Conservation (phyloP, 345 rosid species). For the Brassica napus region DNA sequence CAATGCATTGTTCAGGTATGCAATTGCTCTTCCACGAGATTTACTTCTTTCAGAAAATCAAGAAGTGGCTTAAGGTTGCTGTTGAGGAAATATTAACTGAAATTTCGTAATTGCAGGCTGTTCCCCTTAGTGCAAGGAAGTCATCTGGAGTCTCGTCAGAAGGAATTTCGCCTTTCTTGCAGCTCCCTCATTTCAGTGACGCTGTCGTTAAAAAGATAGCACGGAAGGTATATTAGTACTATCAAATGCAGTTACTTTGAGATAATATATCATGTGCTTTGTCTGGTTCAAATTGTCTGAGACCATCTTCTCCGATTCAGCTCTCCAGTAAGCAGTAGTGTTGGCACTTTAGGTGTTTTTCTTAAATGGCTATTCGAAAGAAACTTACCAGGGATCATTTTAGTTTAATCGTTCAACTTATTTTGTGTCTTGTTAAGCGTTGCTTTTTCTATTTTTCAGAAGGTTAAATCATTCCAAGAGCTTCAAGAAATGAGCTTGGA, state of each 20-base stretch:
- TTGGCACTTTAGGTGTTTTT: conserved; percentile 3
- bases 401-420: background rate
- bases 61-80: conserved; percentile 20
- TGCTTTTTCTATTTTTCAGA: conserved; percentile 58
- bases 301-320: background rate
- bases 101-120: conserved; percentile 59
- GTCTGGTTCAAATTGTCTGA: background rate
- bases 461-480: conserved; percentile 85
- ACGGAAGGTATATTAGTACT: conserved; percentile 66
- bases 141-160: conserved; percentile 81
- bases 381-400: background rate
- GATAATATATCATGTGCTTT: conserved; percentile 15
- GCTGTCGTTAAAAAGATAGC: conserved; percentile 78
- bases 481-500: conserved; percentile 63
- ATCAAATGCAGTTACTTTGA: conserved; percentile 19
- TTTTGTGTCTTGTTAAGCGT: background rate
- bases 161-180: conserved; percentile 91
- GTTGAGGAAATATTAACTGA: conserved; percentile 16
- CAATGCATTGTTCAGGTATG: conserved; percentile 93
- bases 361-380: conserved; percentile 3
- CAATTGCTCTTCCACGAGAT: conserved; percentile 16
- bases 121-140: conserved; percentile 96
- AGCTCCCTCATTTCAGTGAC: conserved; percentile 91
- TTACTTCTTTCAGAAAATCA: background rate
- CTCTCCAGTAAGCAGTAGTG: conserved; percentile 4